These are phyloP conservation scores for Corynascus novoguineensis DNA, from an alignment of 495 filamentous ascomycete species.

Conservation along the genomic window DNA sequence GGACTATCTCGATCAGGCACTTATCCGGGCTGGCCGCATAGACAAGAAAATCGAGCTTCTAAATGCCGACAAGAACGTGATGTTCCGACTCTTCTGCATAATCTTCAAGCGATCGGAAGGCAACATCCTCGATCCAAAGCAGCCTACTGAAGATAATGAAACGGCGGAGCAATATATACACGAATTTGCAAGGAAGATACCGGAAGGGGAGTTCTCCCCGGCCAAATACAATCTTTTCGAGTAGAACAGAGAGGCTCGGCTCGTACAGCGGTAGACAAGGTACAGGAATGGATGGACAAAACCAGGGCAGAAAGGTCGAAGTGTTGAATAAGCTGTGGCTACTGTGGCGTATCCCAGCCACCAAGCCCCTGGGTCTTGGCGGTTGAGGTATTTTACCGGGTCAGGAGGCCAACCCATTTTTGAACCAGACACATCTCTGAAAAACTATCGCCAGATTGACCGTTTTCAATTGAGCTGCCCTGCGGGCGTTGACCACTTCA, in stretches of 20 bases:
- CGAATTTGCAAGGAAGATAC: constrained; percentile 10
- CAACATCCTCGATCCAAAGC: constrained; percentile 2
- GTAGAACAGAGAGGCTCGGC: constrained; percentile 8
- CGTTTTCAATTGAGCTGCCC: no score
- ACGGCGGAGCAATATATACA: neutral
- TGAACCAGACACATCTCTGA: no score
- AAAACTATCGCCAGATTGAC: no score
- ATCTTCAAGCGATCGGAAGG: constrained; percentile 8
- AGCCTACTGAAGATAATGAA: constrained; percentile 9
- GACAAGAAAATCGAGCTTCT: constrained; percentile 61
- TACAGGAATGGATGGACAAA: constrained; percentile 12
- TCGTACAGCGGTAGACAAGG: constrained; percentile 8
- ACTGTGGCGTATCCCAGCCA: no score
- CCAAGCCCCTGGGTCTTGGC: no score
- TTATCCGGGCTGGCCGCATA: constrained; percentile 62
- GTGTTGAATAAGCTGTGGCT: no score
- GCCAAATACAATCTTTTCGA: constrained; percentile 13
- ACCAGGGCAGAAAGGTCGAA: constrained; percentile 10
- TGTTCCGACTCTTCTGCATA: constrained; percentile 8
- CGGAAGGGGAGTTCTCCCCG: constrained; percentile 9
- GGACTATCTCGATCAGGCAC: constrained; percentile 60
- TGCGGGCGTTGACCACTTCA: no score
- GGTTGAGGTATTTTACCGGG: no score
- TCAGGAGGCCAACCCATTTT: no score
- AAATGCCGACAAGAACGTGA: constrained; percentile 33